Evolutionary conservation across 176 grass and related monocot species (phyloP), one percentile per base, ranked within the genome.

Genomic region (Paspalum vaginatum): DNA sequence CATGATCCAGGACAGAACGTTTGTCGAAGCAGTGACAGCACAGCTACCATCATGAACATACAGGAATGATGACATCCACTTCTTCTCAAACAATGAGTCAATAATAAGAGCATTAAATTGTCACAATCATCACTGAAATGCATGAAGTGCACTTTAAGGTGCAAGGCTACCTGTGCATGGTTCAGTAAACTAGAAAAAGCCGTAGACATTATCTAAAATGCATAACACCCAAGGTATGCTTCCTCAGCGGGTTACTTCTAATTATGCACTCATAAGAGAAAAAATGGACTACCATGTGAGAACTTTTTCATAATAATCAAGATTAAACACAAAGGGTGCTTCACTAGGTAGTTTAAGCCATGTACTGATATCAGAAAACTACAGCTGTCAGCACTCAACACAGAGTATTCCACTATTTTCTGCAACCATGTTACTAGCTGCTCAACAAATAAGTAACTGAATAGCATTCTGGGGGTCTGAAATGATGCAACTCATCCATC

Each of bases 1-100:
- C 9, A 80, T 32, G 49, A 53, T 56, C 18, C 54, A 79, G 22
- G 32, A 53, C 17, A 54, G 22, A 47, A 49, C 76, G 54, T 54
- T 84, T 69, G 44, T 18, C 1, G 11, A 77, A 77, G 75, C 4
- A 54, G 43, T n/a, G 76, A 80, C 8, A 79, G 3, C 59, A 67
- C 74, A 88, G 47, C 86, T 53, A 85, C 83, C 62, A 75, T 25
- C 56, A 53, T 63, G 55, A 87, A 60, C 46, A 76, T 20, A 75
- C 81, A 80, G 63, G 44, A 75, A 80, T 27, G 70, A 49, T 67
- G 68, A 76, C 20, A 56, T 15, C 24, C 18, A 54, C 15, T 79
- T 18, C 69, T 27, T 70, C 25, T 80, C 40, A 76, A 80, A 51
- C 46, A 88, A 56, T 25, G 41, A 50, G 44, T 80, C 16, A 80